These are phyloP conservation scores for Oryza australiensis DNA, from an alignment of 176 grass and related monocot genomes.

Conservation along the genomic window DNA sequence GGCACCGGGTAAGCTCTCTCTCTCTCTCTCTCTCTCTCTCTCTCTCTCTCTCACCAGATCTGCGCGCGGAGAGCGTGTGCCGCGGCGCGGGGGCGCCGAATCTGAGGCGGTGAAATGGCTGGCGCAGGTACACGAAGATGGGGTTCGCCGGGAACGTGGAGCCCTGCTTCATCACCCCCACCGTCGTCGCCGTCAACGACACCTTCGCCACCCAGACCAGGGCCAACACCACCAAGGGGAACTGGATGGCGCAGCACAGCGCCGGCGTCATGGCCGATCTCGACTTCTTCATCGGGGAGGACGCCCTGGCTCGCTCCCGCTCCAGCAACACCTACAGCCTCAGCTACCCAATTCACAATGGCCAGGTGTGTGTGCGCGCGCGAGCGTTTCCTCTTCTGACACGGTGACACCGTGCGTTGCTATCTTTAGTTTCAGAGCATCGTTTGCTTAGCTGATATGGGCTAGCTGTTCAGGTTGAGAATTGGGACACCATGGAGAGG, in stretches of 20 bases:
- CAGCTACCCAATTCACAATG: conserved; percentile 87
- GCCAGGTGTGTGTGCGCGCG: conserved; percentile 57
- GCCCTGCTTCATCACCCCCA: conserved; percentile 94
- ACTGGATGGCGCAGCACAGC: conserved; percentile 92
- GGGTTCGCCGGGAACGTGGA: conserved; percentile 99
- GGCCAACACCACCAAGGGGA: conserved; percentile 61
- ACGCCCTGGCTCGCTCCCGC: conserved; percentile 66
- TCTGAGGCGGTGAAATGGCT: neutral
- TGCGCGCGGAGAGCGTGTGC: neutral
- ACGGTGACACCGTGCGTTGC: neutral
- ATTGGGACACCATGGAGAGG: conserved; percentile 99
- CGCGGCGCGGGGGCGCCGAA: conserved; percentile 22
- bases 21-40: neutral
- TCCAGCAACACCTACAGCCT: conserved; percentile 71
- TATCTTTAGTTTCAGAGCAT: neutral
- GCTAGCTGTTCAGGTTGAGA: conserved; percentile 64
- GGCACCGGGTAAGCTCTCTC: conserved; percentile 86
- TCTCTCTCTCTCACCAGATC: conserved; percentile 19
- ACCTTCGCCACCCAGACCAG: conserved; percentile 63
- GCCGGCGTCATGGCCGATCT: conserved; percentile 98
- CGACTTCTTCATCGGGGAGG: conserved; percentile 94
- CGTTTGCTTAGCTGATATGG: conserved; percentile 9
- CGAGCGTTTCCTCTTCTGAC: neutral
- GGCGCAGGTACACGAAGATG: conserved; percentile 93
- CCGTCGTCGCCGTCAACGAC: conserved; percentile 89